phyloP scores from a whole-genome alignment of 371 early-diverging fungal genomes.

The Synchytrium microbalum region DNA sequence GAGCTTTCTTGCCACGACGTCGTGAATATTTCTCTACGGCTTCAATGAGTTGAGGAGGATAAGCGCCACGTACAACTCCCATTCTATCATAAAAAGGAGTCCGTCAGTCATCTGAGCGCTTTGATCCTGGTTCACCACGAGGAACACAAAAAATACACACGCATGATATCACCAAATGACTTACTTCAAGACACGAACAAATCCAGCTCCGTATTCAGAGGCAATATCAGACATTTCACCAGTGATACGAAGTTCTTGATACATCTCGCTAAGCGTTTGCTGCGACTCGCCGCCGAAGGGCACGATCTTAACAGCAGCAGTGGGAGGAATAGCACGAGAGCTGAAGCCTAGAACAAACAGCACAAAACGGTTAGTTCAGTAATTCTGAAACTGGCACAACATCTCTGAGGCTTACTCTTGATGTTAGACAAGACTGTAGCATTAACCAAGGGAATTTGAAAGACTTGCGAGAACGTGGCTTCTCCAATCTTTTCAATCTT shows the following conservation, averaged over 20 bases:
- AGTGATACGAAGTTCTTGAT: neutral
- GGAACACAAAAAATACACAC: too few relatives aligned
- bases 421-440: too few relatives aligned
- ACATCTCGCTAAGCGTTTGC: neutral
- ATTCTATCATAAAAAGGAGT: neutral
- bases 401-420: too few relatives aligned
- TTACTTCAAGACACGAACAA: neutral
- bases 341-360: slow-evolving; percentile 3
- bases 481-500: slow-evolving; percentile 28
- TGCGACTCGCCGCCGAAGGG: slow-evolving; percentile 18
- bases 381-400: too few relatives aligned
- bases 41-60: neutral
- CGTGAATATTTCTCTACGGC: neutral
- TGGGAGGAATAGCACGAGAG: neutral
- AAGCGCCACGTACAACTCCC: slow-evolving; percentile 3
- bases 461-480: slow-evolving; percentile 36
- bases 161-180: slow-evolving; percentile 1
- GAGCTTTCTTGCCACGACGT: neutral
- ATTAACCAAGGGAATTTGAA: slow-evolving; percentile 6
- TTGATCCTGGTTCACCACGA: too few relatives aligned
- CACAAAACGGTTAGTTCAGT: too few relatives aligned
- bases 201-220: slow-evolving; percentile 3
- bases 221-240: neutral
- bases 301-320: slow-evolving; percentile 25
- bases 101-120: too few relatives aligned